A percentile compares a stretch with the other conserved stretches of the same genome.
phyloP scores from a whole-genome alignment of 129 eudicot species.

The Helichrysum umbraculigerum region DNA sequence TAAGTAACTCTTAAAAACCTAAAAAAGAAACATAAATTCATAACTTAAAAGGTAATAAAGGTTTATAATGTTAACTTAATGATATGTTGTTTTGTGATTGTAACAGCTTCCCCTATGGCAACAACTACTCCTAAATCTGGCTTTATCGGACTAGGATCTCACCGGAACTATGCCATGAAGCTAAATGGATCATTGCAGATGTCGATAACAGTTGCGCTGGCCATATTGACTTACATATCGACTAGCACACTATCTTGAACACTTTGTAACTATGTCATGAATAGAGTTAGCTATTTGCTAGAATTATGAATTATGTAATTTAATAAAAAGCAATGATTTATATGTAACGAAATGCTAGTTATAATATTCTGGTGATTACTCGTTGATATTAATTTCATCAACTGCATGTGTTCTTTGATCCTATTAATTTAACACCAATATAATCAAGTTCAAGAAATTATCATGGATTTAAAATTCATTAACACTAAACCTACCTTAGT shows the following conservation, averaged over 20 bases:
- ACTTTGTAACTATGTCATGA: background rate
- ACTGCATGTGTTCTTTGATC: too few species aligned
- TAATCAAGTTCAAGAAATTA: too few species aligned
- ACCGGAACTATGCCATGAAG: constrained; percentile 21
- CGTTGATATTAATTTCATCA: too few species aligned
- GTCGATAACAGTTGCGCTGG: constrained; percentile 15
- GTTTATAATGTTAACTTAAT: background rate
- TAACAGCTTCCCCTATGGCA: constrained; percentile 32
- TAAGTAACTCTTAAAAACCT: constrained; percentile 22
- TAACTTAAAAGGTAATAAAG: background rate
- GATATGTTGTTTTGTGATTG: background rate
- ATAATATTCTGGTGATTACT: background rate
- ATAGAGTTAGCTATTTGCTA: background rate
- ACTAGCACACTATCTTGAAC: constrained; percentile 12
- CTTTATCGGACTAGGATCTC: constrained; percentile 29
- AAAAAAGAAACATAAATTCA: background rate
- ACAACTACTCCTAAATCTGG: constrained; percentile 18
- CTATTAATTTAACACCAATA: too few species aligned
- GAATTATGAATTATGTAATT: background rate
- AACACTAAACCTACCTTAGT: too few species aligned
- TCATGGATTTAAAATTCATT: too few species aligned
- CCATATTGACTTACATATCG: constrained; percentile 5
- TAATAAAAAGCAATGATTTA: too few species aligned
- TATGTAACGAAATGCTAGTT: too few species aligned
- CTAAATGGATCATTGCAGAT: constrained; percentile 13